Conservation (phyloP, 1,284 basidiomycete species). For the Pseudozyma sp. region DNA sequence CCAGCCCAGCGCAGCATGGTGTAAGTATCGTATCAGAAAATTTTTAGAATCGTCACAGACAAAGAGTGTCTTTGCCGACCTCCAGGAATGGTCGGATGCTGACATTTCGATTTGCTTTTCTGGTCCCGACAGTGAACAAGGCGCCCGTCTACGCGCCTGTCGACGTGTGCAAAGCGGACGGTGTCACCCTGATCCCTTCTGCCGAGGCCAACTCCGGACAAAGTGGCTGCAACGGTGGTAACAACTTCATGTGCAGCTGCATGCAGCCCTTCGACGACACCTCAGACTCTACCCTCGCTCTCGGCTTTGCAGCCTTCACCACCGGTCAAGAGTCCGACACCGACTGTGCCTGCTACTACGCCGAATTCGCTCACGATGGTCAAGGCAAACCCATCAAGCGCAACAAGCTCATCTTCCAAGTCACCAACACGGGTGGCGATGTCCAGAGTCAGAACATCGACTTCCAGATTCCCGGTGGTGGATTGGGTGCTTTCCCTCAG, state of each 20-base stretch:
- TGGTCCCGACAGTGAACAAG: conserved; percentile 4
- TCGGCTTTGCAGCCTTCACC: conserved; percentile 38
- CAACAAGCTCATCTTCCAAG: conserved; percentile 46
- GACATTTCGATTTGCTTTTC: background rate
- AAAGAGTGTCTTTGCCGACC: no score
- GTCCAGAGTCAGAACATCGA: conserved; percentile 36
- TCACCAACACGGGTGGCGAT: conserved; percentile 39
- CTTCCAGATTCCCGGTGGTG: conserved; percentile 47
- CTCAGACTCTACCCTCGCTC: conserved; percentile 9
- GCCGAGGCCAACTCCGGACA: conserved; percentile 17
- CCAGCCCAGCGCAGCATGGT: background rate
- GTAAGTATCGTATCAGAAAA: background rate
- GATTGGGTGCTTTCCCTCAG: conserved; percentile 33
- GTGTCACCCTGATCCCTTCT: conserved; percentile 27
- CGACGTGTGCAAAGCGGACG: conserved; percentile 39
- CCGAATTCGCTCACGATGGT: conserved; percentile 26
- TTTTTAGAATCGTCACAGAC: no score
- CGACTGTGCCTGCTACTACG: conserved; percentile 39
- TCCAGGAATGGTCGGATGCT: background rate
- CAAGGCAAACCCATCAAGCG: conserved; percentile 30
- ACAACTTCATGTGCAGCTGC: conserved; percentile 39
- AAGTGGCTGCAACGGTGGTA: conserved; percentile 40
- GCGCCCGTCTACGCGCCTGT: conserved; percentile 26
- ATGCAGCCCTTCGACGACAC: conserved; percentile 41
- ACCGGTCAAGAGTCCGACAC: conserved; percentile 19